Evolutionary conservation across 345 rosid species (phyloP).

Genomic region (Melaleuca alternifolia): DNA sequence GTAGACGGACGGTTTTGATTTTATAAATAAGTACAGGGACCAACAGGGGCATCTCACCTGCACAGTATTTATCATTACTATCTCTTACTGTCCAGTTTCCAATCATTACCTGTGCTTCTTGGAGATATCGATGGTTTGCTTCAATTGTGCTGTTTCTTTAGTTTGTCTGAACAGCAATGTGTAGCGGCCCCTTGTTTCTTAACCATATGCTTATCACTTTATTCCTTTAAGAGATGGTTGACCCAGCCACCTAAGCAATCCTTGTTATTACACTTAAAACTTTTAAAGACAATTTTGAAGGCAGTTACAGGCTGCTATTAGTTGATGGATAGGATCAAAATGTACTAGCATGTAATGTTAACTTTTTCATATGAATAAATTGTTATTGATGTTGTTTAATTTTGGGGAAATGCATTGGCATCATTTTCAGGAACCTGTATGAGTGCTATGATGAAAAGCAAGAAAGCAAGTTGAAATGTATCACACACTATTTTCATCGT

Average conservation of each 20-base stretch:
- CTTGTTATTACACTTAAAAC: neutral
- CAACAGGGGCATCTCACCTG: neutral
- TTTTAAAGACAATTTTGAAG: neutral
- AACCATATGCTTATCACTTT: neutral
- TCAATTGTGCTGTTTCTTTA: neutral
- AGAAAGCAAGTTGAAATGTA: constrained; percentile 68
- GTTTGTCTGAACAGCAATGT: neutral
- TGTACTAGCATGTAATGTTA: neutral
- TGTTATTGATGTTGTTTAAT: neutral
- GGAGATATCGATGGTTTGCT: neutral
- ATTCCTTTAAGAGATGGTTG: neutral
- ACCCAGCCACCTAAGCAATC: neutral
- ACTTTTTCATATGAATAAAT: neutral
- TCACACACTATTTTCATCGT: constrained; percentile 72
- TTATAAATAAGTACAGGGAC: neutral
- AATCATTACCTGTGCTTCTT: neutral
- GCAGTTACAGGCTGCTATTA: neutral
- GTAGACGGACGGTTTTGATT: neutral
- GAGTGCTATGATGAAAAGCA: constrained; percentile 51
- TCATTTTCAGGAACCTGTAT: constrained; percentile 53
- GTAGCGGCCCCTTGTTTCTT: neutral
- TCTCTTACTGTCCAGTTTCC: neutral
- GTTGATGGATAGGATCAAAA: neutral
- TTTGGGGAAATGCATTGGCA: neutral
- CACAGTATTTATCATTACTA: neutral